phyloP scores from a whole-genome alignment of 345 rosid species.

The Salix exigua region DNA sequence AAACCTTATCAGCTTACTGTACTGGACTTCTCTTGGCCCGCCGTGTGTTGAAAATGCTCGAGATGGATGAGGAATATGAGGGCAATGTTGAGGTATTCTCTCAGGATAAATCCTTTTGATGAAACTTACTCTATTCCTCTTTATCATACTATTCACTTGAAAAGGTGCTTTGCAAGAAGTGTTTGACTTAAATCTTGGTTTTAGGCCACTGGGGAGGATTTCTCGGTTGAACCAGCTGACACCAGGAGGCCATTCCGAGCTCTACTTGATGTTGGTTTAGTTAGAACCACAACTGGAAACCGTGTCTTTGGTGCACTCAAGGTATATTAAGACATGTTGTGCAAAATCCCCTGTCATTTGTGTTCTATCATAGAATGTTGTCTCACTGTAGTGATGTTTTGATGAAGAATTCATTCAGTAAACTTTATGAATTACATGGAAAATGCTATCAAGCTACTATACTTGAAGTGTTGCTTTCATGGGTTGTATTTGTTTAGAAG shows the following conservation, averaged over 20 bases:
- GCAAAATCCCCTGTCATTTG: neutral
- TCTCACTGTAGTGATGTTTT: neutral
- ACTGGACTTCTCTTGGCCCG: slow-evolving; percentile 76
- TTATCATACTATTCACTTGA: neutral
- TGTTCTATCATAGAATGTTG: neutral
- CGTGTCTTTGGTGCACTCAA: slow-evolving; percentile 78
- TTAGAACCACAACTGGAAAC: slow-evolving; percentile 72
- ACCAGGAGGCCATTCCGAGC: slow-evolving; percentile 79
- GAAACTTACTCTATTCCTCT: neutral
- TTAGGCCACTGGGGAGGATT: slow-evolving; percentile 85
- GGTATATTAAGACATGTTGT: slow-evolving; percentile 30
- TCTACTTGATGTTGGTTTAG: slow-evolving; percentile 73
- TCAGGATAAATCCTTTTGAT: neutral
- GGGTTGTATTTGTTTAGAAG: neutral
- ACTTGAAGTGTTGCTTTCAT: neutral
- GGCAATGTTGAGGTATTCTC: slow-evolving; percentile 69
- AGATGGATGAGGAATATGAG: slow-evolving; percentile 67
- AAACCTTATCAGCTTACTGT: slow-evolving; percentile 49
- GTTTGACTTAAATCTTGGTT: neutral
- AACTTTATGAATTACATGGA: neutral
- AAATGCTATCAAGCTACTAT: neutral
- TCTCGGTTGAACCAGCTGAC: slow-evolving; percentile 73
- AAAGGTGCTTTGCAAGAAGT: too few relatives aligned
- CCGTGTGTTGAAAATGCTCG: slow-evolving; percentile 59
- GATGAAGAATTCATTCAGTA: neutral